Evolutionary conservation across 306 rosid species (phyloP).

Genomic region (Carpinus fangiana): DNA sequence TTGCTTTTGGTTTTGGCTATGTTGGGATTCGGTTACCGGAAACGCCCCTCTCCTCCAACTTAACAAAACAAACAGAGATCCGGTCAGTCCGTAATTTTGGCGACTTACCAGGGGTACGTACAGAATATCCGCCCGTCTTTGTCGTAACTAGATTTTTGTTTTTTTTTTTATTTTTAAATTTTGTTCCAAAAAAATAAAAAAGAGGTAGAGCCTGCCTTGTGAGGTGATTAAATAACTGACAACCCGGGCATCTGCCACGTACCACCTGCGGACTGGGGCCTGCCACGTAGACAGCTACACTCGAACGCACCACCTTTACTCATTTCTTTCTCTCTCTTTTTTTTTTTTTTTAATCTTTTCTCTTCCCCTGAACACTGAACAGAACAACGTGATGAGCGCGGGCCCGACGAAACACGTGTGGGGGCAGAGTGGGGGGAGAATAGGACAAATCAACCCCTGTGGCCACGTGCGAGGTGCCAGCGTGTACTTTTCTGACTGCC

Average conservation of each 20-base stretch:
- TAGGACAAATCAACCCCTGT: constrained; percentile 19
- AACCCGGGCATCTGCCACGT: constrained; percentile 45
- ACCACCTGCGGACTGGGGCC: constrained; percentile 25
- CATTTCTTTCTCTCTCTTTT: background rate
- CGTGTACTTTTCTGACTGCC: constrained; percentile 40
- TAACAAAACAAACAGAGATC: constrained; percentile 19
- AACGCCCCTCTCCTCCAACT: constrained; percentile 19
- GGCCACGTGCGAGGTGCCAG: constrained; percentile 65
- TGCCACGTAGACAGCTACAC: constrained; percentile 51
- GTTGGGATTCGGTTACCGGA: constrained; percentile 39
- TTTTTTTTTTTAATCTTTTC: background rate
- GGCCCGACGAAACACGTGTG: constrained; percentile 44
- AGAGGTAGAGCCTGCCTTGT: background rate
- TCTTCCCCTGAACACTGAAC: background rate
- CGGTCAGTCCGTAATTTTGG: constrained; percentile 29
- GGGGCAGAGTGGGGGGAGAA: constrained; percentile 36
- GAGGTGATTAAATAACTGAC: constrained; percentile 28
- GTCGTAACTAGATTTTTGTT: background rate
- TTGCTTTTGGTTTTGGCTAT: constrained; percentile 42
- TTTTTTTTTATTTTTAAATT: background rate
- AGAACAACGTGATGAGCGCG: constrained; percentile 25
- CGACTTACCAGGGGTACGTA: constrained; percentile 19
- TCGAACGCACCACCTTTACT: constrained; percentile 29
- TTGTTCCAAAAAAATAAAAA: background rate
- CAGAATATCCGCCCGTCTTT: background rate